phyloP scores from a whole-genome alignment of 305 asterid species.

The Fraxinus ornus region DNA sequence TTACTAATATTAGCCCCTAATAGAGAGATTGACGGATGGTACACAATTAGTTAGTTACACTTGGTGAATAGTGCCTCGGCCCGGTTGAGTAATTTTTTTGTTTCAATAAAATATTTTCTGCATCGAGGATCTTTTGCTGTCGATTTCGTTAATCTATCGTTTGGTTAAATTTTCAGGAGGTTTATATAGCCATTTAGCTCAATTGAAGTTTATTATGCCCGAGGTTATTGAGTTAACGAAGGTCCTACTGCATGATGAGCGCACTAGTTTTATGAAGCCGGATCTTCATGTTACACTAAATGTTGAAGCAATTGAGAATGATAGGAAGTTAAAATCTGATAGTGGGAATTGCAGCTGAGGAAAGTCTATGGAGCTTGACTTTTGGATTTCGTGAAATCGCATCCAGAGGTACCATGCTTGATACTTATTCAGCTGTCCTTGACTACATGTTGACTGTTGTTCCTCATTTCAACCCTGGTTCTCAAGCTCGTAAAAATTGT shows the following conservation, averaged over 20 bases:
- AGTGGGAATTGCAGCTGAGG: constrained; percentile 52
- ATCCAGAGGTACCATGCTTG: constrained; percentile 57
- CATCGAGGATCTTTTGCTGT: background rate
- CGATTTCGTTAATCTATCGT: constrained; percentile 1
- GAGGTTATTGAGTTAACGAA: constrained; percentile 74
- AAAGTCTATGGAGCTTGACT: constrained; percentile 55
- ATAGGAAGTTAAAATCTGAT: constrained; percentile 40
- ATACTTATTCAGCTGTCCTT: background rate
- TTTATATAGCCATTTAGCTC: constrained; percentile 67
- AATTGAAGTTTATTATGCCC: constrained; percentile 76
- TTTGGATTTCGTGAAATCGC: constrained; percentile 51
- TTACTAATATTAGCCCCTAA: constrained; percentile 55
- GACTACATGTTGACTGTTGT: background rate
- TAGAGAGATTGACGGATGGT: constrained; percentile 72
- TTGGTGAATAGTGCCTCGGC: no score
- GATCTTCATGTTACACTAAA: constrained; percentile 42
- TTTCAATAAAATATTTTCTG: background rate
- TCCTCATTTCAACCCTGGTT: background rate
- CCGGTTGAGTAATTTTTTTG: no score
- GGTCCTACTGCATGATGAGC: constrained; percentile 60
- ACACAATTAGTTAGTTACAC: constrained; percentile 11
- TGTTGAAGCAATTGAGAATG: constrained; percentile 37
- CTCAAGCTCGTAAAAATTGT: no score
- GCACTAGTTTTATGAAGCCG: constrained; percentile 70
- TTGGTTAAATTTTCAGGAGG: constrained; percentile 53